Base-by-base conservation (phyloP, 371 early-diverging fungal genomes). In the Mucor piriformis region DNA sequence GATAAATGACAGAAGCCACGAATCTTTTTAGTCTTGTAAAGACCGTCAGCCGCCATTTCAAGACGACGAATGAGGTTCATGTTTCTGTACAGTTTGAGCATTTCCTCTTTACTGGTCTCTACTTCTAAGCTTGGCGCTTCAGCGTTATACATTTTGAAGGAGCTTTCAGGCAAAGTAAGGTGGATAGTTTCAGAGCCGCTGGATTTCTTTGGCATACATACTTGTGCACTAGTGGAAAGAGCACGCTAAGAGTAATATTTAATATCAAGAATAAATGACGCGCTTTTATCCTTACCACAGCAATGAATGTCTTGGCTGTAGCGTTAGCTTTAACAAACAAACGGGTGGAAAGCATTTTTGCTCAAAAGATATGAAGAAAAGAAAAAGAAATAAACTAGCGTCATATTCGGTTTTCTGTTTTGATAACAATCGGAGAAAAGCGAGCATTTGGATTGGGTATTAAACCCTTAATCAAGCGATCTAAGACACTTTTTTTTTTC, bases 1-100 rank as follows among this genome's bases (percentile, higher is more conserved):
- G 92, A 93, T 84, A 99, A 85, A 78, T 99, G 99, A 80, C 99
- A 99, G 88, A 99, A 99, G 57, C 99, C 99, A 61, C 97, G 88
- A 62, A 99, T 97, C 76, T 94, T 77, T 79, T 95, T 95, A 61
- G 89, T 86, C 84, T 98, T 96, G 90, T 99, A 99, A 58, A 95
- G 86, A 74, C 88, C 88, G 71, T 97, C 97, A 49, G 94, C 91
- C 40, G 93, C 90, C 86, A 92, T 95, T 80, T 98, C 98, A 83
- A 98, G 82, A 50, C 97, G 86, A 54, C 98, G 83, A 81, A 96
- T 93, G 46, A 70, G 69, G 55, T 89, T 89, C 96, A 97, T 95
- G 70, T 86, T 83, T 54, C 79, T 83, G 81, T 95, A 98, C 83
- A 95, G 79, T 25, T 81, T 73, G n/a, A 98, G 21, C 54, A 92